A percentile compares a stretch with the other conserved stretches of the same genome.
Evolutionary conservation across 1,139 yeast species (phyloP).

Genomic region (Taphrina pruni): DNA sequence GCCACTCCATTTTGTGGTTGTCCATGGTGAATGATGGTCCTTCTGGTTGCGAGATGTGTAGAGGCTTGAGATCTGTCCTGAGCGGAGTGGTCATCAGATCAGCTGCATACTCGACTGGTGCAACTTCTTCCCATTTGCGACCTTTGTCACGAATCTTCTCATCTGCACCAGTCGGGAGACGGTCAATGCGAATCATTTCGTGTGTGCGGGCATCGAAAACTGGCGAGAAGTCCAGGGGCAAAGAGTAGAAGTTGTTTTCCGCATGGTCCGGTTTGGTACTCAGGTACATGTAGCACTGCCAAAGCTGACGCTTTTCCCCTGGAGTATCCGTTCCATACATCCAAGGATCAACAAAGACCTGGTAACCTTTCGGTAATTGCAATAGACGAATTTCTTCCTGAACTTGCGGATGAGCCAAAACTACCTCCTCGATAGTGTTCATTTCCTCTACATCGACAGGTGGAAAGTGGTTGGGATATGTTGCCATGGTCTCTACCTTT

Average conservation of each 20-base stretch:
- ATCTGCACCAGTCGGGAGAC: constrained; percentile 72
- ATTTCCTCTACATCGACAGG: constrained; percentile 78
- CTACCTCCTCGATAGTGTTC: constrained; percentile 64
- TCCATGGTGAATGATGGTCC: constrained; percentile 77
- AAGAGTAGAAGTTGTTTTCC: constrained; percentile 64
- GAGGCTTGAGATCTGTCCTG: constrained; percentile 67
- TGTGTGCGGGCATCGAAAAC: constrained; percentile 73
- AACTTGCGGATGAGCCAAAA: constrained; percentile 70
- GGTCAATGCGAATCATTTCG: constrained; percentile 72
- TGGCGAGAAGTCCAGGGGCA: constrained; percentile 81
- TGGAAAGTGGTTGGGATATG: constrained; percentile 59
- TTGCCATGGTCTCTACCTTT: constrained; percentile 57
- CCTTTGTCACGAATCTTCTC: constrained; percentile 68
- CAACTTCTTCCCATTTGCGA: constrained; percentile 51
- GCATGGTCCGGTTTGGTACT: constrained; percentile 76
- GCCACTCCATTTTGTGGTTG: constrained; percentile 75
- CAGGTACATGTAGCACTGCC: constrained; percentile 79
- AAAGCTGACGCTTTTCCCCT: constrained; percentile 75
- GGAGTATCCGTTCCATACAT: constrained; percentile 85
- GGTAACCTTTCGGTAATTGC: constrained; percentile 61
- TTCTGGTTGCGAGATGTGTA: constrained; percentile 74
- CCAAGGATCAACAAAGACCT: constrained; percentile 82
- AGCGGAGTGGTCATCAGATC: constrained; percentile 48
- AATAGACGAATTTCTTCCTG: constrained; percentile 74
- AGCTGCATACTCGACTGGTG: constrained; percentile 51